Evolutionary conservation across 148 eudicot genomes (phyloP).

Genomic region (Nepenthes mirabilis): DNA sequence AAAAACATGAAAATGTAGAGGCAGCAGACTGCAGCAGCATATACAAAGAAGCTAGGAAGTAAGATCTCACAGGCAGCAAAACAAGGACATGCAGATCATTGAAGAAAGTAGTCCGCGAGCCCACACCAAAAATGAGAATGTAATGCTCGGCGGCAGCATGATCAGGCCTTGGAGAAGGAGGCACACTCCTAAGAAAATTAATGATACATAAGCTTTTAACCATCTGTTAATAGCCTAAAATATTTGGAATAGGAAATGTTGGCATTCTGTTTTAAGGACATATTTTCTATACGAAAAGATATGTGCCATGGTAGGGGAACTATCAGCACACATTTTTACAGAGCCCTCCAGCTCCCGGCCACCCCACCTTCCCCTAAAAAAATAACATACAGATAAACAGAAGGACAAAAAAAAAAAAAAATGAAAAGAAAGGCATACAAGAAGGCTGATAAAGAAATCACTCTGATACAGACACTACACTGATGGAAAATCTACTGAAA

Average conservation of each 20-base stretch:
- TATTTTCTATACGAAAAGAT: too few species aligned
- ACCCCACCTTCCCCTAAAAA: neutral
- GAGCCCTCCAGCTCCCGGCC: neutral
- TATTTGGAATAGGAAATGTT: too few species aligned
- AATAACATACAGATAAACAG: neutral
- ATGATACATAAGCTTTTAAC: neutral
- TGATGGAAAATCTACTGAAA: neutral
- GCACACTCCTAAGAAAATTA: neutral
- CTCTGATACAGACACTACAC: neutral
- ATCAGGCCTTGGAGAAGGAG: neutral
- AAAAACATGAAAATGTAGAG: neutral
- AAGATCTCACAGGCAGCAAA: neutral
- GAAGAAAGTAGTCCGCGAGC: neutral
- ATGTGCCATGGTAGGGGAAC: too few species aligned
- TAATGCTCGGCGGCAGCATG: neutral
- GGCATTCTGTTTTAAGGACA: too few species aligned
- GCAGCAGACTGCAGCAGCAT: neutral
- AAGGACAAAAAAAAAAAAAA: neutral
- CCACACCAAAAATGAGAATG: neutral
- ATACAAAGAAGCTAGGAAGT: neutral
- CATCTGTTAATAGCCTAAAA: neutral
- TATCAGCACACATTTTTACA: too few species aligned
- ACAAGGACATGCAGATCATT: neutral
- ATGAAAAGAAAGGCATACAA: neutral
- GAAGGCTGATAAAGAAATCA: neutral